These are phyloP conservation scores for Lipomyces japonicus DNA, from an alignment of 805 yeast species.

Conservation along the genomic window DNA sequence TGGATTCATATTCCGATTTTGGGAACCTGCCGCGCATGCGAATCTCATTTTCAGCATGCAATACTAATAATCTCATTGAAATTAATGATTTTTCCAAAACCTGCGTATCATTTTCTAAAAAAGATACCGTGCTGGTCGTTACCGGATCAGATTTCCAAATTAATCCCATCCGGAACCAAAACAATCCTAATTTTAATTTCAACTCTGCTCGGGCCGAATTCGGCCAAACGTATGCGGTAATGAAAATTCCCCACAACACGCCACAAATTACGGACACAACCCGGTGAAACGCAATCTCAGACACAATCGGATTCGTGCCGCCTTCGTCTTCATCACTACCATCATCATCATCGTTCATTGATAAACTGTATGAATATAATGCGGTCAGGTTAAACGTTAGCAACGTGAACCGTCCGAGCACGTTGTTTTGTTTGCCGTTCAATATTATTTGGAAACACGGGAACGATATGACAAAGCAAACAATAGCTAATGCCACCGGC, in stretches of 20 bases:
- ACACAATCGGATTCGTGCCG: slow-evolving; percentile 61
- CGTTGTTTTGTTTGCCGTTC: slow-evolving; percentile 51
- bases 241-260: slow-evolving; percentile 67
- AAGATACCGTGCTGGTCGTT: slow-evolving; percentile 33
- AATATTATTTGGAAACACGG: slow-evolving; percentile 53
- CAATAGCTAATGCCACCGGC: slow-evolving; percentile 50
- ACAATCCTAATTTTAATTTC: slow-evolving; percentile 58
- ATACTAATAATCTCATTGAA: slow-evolving; percentile 26
- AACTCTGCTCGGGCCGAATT: slow-evolving; percentile 69
- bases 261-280: slow-evolving; percentile 69
- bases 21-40: slow-evolving; percentile 75
- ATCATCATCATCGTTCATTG: slow-evolving; percentile 50
- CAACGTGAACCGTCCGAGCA: slow-evolving; percentile 53
- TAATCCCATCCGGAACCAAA: slow-evolving; percentile 79
- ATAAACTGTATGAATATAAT: slow-evolving; percentile 65
- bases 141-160: slow-evolving; percentile 78
- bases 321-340: slow-evolving; percentile 60
- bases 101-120: slow-evolving; percentile 13
- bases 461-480: slow-evolving; percentile 42
- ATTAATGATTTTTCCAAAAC: slow-evolving; percentile 29
- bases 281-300: slow-evolving; percentile 74
- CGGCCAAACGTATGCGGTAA: slow-evolving; percentile 55
- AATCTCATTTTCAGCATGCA: slow-evolving; percentile 49
- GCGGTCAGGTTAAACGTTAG: slow-evolving; percentile 77
- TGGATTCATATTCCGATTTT: slow-evolving; percentile 45